Evolutionary conservation across 2,329 filamentous ascomycete genomes (phyloP).

Genomic region (Macrophomina tecta): DNA sequence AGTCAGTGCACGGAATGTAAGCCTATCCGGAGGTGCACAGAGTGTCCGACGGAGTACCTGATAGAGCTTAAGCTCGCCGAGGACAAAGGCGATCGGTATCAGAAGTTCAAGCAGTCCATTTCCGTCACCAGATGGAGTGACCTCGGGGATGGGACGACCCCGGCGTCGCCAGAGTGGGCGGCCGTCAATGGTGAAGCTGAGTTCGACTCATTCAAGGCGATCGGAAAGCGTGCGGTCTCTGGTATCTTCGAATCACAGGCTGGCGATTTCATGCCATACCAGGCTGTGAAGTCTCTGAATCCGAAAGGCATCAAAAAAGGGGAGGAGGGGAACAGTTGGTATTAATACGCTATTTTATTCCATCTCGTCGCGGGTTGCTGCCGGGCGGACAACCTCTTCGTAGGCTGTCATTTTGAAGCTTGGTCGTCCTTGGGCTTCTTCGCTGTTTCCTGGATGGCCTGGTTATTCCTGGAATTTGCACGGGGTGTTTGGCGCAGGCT

Average conservation of each 20-base stretch:
- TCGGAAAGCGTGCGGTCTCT: slow-evolving; percentile 62
- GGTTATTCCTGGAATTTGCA: no score
- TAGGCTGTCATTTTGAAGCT: no score
- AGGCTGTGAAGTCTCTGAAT: slow-evolving; percentile 65
- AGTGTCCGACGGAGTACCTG: slow-evolving; percentile 68
- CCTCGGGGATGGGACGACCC: slow-evolving; percentile 61
- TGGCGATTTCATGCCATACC: slow-evolving; percentile 62
- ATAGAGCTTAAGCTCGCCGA: slow-evolving; percentile 66
- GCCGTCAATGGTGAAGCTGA: slow-evolving; percentile 57
- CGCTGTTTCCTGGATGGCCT: no score
- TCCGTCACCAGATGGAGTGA: slow-evolving; percentile 68
- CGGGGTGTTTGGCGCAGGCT: no score
- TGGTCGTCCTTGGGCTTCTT: no score
- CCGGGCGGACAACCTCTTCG: neutral
- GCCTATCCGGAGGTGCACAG: slow-evolving; percentile 65
- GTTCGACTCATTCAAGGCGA: slow-evolving; percentile 61
- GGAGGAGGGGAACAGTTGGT: slow-evolving; percentile 65
- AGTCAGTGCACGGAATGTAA: slow-evolving; percentile 61
- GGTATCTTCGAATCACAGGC: slow-evolving; percentile 65
- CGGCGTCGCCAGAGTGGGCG: slow-evolving; percentile 60
- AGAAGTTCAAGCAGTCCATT: slow-evolving; percentile 64
- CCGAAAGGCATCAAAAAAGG: slow-evolving; percentile 60
- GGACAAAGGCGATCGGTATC: slow-evolving; percentile 53
- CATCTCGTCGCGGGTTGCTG: no score
- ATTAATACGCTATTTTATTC: slow-evolving; percentile 44